Evolutionary conservation across 805 yeast genomes (phyloP).

Genomic region (Lachancea fermentati): DNA sequence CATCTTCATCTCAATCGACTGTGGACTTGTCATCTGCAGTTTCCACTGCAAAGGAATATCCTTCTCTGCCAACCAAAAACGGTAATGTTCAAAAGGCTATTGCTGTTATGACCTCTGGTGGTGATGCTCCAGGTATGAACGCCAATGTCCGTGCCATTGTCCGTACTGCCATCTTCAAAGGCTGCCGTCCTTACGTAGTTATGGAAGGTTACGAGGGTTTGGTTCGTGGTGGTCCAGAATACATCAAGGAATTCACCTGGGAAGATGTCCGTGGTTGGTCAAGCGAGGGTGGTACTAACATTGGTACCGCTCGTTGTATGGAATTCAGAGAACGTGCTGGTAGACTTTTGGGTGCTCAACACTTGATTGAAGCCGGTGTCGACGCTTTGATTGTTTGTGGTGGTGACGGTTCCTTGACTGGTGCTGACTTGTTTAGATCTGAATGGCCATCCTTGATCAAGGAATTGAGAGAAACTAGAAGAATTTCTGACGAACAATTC

Average conservation of each 20-base stretch:
- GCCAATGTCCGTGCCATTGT: conserved; percentile 71
- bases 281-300: conserved; percentile 67
- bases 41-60: conserved; percentile 15
- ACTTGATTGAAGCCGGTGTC: conserved; percentile 64
- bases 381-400: conserved; percentile 79
- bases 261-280: conserved; percentile 68
- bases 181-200: conserved; percentile 61
- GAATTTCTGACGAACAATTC: conserved; percentile 42
- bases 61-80: conserved; percentile 17
- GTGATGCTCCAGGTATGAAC: conserved; percentile 80
- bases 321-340: conserved; percentile 65
- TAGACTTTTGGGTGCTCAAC: conserved; percentile 55
- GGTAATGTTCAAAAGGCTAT: conserved; percentile 50
- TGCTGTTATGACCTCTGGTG: conserved; percentile 78
- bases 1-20: conserved; percentile 21
- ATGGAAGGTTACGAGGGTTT: conserved; percentile 74
- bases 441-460: conserved; percentile 72
- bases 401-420: conserved; percentile 80
- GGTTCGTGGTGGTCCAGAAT: conserved; percentile 53
- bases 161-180: conserved; percentile 57
- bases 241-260: conserved; percentile 62
- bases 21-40: conserved; percentile 19
- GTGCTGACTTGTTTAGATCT: conserved; percentile 69
- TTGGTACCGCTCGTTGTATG: conserved; percentile 72
- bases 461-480: conserved; percentile 46